Evolutionary conservation across 116 monocot species (phyloP).

Genomic region (Phalaenopsis hybrid): DNA sequence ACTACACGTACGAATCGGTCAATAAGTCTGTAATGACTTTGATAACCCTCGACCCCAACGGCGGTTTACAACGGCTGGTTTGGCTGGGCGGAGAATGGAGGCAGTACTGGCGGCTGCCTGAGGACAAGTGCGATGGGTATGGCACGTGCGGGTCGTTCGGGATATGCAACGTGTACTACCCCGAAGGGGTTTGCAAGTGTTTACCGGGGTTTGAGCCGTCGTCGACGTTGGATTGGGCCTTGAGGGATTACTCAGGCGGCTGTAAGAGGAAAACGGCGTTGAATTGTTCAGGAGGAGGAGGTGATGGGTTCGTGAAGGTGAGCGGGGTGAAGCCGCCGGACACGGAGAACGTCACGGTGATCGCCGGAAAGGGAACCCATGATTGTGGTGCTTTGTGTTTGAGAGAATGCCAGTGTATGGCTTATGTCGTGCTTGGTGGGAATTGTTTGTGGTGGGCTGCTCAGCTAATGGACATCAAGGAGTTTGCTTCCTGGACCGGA

Average conservation of each 20-base stretch:
- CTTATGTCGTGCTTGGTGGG: conserved; percentile 7
- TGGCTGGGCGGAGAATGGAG: conserved; percentile 6
- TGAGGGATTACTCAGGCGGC: conserved; percentile 17
- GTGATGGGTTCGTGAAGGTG: conserved; percentile 20
- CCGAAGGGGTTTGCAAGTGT: conserved; percentile 24
- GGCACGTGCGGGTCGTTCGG: conserved; percentile 23
- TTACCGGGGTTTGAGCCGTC: conserved; percentile 16
- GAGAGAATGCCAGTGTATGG: conserved; percentile 24
- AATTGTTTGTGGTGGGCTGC: conserved; percentile 20
- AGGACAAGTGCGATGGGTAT: conserved; percentile 25
- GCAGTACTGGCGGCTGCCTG: conserved; percentile 11
- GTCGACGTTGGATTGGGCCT: conserved; percentile 16
- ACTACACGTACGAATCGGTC: conserved; percentile 1
- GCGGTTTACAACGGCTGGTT: conserved; percentile 5
- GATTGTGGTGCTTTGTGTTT: conserved; percentile 20
- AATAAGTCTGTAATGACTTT: conserved; percentile 5
- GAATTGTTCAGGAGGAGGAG: conserved; percentile 4
- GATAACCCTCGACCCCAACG: conserved; percentile 7
- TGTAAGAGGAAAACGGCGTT: conserved; percentile 12
- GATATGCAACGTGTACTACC: conserved; percentile 16
- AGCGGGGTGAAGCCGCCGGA: conserved; percentile 29
- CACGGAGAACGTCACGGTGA: conserved; percentile 18
- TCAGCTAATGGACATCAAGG: conserved; percentile 13
- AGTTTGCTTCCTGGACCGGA: too few species aligned
- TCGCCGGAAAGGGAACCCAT: conserved; percentile 2